A percentile compares a stretch with the other conserved stretches of the same genome.
phyloP scores from a whole-genome alignment of 306 rosid genomes.

The Quercus cerris region DNA sequence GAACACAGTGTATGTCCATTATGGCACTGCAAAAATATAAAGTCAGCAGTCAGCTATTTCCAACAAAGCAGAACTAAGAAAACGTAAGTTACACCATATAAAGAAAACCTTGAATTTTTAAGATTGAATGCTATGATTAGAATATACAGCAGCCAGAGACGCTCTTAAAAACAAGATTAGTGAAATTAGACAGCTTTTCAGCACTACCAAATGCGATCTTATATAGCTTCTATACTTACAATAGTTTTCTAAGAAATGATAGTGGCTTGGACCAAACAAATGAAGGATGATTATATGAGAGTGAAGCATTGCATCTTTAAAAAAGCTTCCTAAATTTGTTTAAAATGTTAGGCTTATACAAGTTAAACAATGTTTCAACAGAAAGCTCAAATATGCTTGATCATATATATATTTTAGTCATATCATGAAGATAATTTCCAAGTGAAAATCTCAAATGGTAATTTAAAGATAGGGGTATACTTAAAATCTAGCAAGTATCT shows the following conservation, averaged over 20 bases:
- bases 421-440: background rate
- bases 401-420: background rate
- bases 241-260: background rate
- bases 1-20: slow-evolving; percentile 29
- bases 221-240: background rate
- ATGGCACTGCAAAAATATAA: slow-evolving; percentile 23
- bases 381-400: background rate
- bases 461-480: background rate
- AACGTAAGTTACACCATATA: background rate
- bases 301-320: background rate
- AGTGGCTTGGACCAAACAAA: background rate
- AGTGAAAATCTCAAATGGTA: background rate
- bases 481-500: background rate
- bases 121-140: too few species aligned
- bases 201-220: background rate
- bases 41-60: background rate
- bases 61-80: background rate
- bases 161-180: too few species aligned
- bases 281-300: background rate
- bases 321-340: background rate
- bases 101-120: too few species aligned
- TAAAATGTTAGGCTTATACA: background rate
- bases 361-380: background rate
- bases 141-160: too few species aligned
- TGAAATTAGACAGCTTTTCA: too few species aligned